These are phyloP conservation scores for Solanum hybrid DNA, from an alignment of 305 asterid genomes.

Conservation along the genomic window DNA sequence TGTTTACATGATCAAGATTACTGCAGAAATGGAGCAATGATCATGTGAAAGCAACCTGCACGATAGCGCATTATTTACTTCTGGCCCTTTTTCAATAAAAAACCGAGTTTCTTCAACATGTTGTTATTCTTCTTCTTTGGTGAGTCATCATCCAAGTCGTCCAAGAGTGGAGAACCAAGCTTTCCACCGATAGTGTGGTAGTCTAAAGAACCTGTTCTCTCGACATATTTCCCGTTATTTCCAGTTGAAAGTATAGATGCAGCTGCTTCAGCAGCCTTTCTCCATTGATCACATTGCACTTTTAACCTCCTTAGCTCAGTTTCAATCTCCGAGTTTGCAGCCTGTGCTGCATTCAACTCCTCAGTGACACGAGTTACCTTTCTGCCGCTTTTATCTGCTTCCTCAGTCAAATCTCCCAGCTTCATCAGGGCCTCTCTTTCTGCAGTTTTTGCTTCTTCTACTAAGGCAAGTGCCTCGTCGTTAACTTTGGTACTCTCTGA, in stretches of 20 bases:
- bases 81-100: slow-evolving; percentile 69
- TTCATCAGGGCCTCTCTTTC: slow-evolving; percentile 56
- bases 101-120: slow-evolving; percentile 74
- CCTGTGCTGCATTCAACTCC: slow-evolving; percentile 70
- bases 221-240: slow-evolving; percentile 44
- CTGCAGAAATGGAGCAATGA: neutral
- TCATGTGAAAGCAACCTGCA: slow-evolving; percentile 14
- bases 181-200: slow-evolving; percentile 63
- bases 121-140: slow-evolving; percentile 63
- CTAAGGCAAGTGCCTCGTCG: slow-evolving; percentile 36
- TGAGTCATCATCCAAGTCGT: slow-evolving; percentile 62
- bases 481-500: slow-evolving; percentile 25
- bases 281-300: slow-evolving; percentile 90
- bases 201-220: slow-evolving; percentile 51
- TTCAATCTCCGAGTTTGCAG: slow-evolving; percentile 59
- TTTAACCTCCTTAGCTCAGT: slow-evolving; percentile 68
- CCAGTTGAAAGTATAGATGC: slow-evolving; percentile 65
- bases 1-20: neutral
- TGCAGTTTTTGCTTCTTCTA: slow-evolving; percentile 44
- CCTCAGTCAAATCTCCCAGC: slow-evolving; percentile 56
- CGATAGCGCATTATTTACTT: slow-evolving; percentile 26
- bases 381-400: slow-evolving; percentile 58
- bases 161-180: slow-evolving; percentile 43
- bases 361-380: slow-evolving; percentile 45
- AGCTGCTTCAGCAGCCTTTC: slow-evolving; percentile 95